Percentiles rank a stretch among this genome's conserved stretches.
Conservation (phyloP, 2,329 filamentous ascomycete genomes). For the Sclerotinia trifoliorum region DNA sequence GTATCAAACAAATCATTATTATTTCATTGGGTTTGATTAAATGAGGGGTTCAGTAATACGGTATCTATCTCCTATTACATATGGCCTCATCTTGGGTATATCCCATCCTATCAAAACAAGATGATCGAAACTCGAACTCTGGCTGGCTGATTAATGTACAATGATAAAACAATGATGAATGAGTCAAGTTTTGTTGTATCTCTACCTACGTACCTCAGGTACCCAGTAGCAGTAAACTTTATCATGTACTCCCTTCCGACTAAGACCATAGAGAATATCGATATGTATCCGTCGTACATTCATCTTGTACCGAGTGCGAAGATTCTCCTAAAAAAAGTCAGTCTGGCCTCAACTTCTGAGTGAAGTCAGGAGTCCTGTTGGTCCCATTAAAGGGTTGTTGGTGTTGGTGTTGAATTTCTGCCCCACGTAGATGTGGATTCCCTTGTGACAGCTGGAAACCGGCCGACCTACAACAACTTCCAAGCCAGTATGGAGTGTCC, state of each 20-base stretch:
- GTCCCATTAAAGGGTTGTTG: conserved; percentile 12
- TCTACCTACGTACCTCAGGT: not conserved
- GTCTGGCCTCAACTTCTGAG: conserved; percentile 9
- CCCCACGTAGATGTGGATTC: conserved; percentile 8
- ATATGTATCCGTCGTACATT: not conserved
- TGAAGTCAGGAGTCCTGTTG: not conserved
- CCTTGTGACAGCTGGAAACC: conserved; percentile 3
- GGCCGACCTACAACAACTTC: not conserved
- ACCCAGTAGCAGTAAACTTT: too few species aligned
- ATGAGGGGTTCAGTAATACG: not conserved
- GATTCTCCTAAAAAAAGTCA: not conserved
- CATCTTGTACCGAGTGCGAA: not conserved
- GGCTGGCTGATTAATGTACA: not conserved
- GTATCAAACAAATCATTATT: not conserved
- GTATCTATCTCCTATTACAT: not conserved
- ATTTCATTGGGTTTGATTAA: not conserved
- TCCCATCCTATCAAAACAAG: conserved; percentile 8
- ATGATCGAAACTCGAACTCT: not conserved
- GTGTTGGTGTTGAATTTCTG: conserved; percentile 4
- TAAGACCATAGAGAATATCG: not conserved
- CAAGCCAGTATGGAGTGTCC: not conserved
- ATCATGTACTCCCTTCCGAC: not conserved
- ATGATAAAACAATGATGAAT: not conserved
- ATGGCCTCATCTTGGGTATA: not conserved
- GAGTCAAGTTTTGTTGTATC: conserved; percentile 7